Conservation (phyloP, 2,329 filamentous ascomycete genomes). For the Fusarium goolgardi region DNA sequence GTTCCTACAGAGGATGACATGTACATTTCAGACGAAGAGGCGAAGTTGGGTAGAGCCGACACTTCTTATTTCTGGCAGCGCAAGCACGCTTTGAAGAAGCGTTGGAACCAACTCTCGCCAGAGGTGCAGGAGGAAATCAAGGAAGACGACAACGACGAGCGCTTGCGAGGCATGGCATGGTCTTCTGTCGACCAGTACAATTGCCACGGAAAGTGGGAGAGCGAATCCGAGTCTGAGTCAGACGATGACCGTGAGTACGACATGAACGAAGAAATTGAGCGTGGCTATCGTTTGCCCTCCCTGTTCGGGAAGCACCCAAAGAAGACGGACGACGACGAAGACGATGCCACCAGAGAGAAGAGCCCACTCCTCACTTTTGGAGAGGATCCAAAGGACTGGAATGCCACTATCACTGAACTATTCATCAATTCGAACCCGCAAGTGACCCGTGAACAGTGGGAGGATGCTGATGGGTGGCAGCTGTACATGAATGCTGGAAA, state of each 20-base stretch:
- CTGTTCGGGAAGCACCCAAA: conserved; percentile 8
- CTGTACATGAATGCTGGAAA: conserved; percentile 4
- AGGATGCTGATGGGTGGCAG: conserved; percentile 6
- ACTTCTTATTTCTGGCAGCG: conserved; percentile 56
- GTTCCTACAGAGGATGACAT: conserved; percentile 63
- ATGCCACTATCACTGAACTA: conserved; percentile 9
- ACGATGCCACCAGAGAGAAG: not conserved
- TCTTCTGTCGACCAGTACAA: conserved; percentile 43
- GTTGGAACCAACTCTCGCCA: conserved; percentile 54
- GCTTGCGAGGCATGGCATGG: conserved; percentile 52
- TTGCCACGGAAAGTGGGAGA: conserved; percentile 26
- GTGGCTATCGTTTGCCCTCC: conserved; percentile 33
- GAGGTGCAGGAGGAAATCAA: conserved; percentile 55
- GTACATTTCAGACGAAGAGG: conserved; percentile 63
- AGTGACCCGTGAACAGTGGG: conserved; percentile 5
- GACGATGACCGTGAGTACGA: conserved; percentile 33
- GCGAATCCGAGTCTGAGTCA: conserved; percentile 27
- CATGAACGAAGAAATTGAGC: conserved; percentile 32
- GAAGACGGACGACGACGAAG: not conserved
- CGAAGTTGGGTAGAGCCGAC: conserved; percentile 49
- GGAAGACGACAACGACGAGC: conserved; percentile 52
- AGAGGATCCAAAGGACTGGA: conserved; percentile 23
- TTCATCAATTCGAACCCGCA: conserved; percentile 12
- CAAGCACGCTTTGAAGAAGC: conserved; percentile 59
- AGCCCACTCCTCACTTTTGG: not conserved